A percentile compares a stretch with the other conserved stretches of the same genome.
These are phyloP conservation scores for Penicillium sclerotigenum DNA, from an alignment of 2,329 filamentous ascomycete species.

Conservation along the genomic window DNA sequence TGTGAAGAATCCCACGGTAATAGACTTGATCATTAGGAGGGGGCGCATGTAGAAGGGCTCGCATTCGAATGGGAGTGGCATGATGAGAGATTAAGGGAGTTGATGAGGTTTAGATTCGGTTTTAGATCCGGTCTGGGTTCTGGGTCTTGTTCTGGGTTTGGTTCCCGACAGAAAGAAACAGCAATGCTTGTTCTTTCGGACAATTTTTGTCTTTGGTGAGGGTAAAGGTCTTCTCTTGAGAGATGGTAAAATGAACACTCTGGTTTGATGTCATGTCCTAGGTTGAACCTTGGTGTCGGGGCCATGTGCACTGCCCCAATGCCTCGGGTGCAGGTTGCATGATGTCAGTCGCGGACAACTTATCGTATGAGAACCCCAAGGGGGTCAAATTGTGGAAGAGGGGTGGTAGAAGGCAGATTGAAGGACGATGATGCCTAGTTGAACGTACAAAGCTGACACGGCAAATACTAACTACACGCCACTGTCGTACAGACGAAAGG, in stretches of 20 bases:
- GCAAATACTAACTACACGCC: background rate
- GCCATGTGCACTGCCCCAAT: background rate
- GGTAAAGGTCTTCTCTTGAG: background rate
- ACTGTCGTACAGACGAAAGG: background rate
- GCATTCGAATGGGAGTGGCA: background rate
- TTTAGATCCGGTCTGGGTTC: background rate
- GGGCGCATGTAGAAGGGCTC: background rate
- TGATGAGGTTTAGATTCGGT: background rate
- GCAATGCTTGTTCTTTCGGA: background rate
- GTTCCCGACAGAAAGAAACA: background rate
- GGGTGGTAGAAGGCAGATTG: background rate
- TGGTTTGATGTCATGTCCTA: background rate
- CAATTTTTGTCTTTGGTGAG: background rate
- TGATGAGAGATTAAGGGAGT: background rate
- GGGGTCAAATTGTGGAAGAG: background rate
- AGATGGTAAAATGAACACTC: background rate
- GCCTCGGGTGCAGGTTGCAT: background rate
- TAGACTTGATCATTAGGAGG: background rate
- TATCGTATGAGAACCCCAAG: background rate
- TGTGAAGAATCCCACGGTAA: background rate
- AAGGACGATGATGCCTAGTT: fast-evolving
- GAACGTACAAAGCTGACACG: no score
- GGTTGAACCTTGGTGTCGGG: background rate
- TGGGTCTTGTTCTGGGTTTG: background rate
- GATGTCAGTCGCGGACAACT: background rate